A percentile compares a stretch with the other conserved stretches of the same genome.
phyloP scores from a whole-genome alignment of 2,329 filamentous ascomycete species.

The Calonectria naviculata region DNA sequence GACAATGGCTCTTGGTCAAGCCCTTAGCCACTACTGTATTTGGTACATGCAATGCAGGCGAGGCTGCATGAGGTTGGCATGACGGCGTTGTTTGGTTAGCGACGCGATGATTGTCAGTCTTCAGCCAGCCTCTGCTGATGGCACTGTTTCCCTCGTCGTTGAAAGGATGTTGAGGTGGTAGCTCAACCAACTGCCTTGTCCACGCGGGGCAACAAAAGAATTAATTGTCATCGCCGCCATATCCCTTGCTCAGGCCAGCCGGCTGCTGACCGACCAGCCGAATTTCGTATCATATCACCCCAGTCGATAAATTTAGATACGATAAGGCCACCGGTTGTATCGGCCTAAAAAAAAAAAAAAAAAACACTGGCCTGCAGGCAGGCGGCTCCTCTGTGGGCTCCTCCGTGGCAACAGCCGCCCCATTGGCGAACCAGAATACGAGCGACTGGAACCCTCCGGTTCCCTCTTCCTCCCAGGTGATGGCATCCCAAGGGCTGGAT shows the following conservation, averaged over 20 bases:
- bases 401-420: not conserved
- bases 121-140: not conserved
- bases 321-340: not conserved
- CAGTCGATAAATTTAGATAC: constrained; percentile 5
- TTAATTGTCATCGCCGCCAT: not conserved
- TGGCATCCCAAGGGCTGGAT: not conserved
- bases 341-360: not conserved
- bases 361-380: not conserved
- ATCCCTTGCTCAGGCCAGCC: not conserved
- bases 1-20: not conserved
- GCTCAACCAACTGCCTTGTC: no score
- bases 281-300: not conserved
- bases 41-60: not conserved
- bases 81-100: not conserved
- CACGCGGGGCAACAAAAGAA: not conserved
- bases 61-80: not conserved
- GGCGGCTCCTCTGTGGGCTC: not conserved
- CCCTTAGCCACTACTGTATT: not conserved
- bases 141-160: not conserved
- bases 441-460: not conserved
- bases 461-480: not conserved
- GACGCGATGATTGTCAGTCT: not conserved
- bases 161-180: not conserved
- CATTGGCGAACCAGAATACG: constrained; percentile 6
- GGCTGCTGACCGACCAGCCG: not conserved